Percentiles rank a stretch among this genome's conserved stretches.
Conservation (phyloP, 2,329 filamentous ascomycete genomes). For the Sporothrix curviconia region DNA sequence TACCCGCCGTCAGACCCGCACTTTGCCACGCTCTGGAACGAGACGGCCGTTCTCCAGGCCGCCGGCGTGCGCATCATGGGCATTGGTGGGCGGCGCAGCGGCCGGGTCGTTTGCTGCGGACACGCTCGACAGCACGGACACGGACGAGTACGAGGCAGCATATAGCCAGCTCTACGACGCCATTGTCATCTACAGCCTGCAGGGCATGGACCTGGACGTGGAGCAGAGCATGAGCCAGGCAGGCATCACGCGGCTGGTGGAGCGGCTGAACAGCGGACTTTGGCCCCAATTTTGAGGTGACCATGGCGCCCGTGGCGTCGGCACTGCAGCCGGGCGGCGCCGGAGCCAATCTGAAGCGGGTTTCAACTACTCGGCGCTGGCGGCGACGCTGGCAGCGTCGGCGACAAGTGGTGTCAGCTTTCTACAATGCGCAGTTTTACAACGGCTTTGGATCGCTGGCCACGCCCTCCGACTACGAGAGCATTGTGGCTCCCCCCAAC, state of each 20-base stretch:
- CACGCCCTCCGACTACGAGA: slow-evolving; percentile 42
- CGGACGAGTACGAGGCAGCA: slow-evolving; percentile 58
- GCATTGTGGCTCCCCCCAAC: slow-evolving; percentile 44
- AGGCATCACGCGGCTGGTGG: slow-evolving; percentile 56
- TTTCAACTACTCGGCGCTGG: slow-evolving; percentile 74
- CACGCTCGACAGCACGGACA: slow-evolving; percentile 41
- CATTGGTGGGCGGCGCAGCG: slow-evolving; percentile 83
- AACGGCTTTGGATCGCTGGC: slow-evolving; percentile 69
- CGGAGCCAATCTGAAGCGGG: slow-evolving; percentile 61
- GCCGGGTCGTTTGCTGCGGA: slow-evolving; percentile 58
- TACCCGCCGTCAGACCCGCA: slow-evolving; percentile 59
- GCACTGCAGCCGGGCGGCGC: slow-evolving; percentile 53
- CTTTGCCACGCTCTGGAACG: slow-evolving; percentile 70
- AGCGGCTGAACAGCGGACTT: slow-evolving; percentile 59
- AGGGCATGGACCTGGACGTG: slow-evolving; percentile 66
- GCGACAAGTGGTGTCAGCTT: slow-evolving; percentile 65
- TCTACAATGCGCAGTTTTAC: slow-evolving; percentile 92
- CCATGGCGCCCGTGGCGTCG: slow-evolving; percentile 69
- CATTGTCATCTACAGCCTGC: slow-evolving; percentile 49
- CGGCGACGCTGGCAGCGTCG: slow-evolving; percentile 47
- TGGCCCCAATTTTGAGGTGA: slow-evolving; percentile 61
- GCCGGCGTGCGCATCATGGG: slow-evolving; percentile 72
- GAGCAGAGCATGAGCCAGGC: slow-evolving; percentile 66
- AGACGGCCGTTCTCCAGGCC: slow-evolving; percentile 64
- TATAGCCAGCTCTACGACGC: slow-evolving; percentile 60